Base-by-base conservation (phyloP, 2,329 filamentous ascomycete genomes). In the Hirsutella minnesotensis region DNA sequence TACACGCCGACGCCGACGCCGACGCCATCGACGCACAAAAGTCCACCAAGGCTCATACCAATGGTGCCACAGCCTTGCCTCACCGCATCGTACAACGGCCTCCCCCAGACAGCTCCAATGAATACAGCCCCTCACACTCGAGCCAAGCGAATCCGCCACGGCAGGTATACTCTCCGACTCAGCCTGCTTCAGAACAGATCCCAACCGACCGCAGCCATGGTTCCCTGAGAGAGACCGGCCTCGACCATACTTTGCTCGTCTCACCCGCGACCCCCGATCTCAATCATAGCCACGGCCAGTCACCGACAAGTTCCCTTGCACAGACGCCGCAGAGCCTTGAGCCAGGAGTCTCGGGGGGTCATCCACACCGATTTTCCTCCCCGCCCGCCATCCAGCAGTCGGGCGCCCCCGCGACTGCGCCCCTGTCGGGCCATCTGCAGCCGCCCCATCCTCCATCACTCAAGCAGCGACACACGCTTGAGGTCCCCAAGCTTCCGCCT, bases 401-500 rank as follows among this genome's bases (percentile, higher is more conserved):
- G 22, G 54, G 58, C 24, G 53, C 62, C 16, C 58, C 59, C 35
- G 56, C 62, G 31, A 61, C 60, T 24, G 57, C 64, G 24, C 67
- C 71, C 12, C 64, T 72, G 1, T 72, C 75, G n/a, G 65, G 65
- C 3, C 64, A 71, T 45, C 60, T 70, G 37, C 71, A 79, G 33
- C 67, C 76, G 9, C 52, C 56, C 3, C 43, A 52, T 20, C 69
- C 70, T 13, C 66, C 74, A 18, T 73, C 76, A 43, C 66, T 90
- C 39, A 83, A 83, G 60, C 86, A 95, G 47, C 79, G 89, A 50
- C 84, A 95, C 63, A 95, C 87, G 0, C 72, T 95, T 21, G 87
- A 95, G 61, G 86, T 95, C 0, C 88, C 89, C 8, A 85, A 81
- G 61, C 61, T 71, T 15, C 66, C 72, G 18, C 71, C 79, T n/a